phyloP scores from a whole-genome alignment of 169 alveolate species.

The Eimeria maxima region DNA sequence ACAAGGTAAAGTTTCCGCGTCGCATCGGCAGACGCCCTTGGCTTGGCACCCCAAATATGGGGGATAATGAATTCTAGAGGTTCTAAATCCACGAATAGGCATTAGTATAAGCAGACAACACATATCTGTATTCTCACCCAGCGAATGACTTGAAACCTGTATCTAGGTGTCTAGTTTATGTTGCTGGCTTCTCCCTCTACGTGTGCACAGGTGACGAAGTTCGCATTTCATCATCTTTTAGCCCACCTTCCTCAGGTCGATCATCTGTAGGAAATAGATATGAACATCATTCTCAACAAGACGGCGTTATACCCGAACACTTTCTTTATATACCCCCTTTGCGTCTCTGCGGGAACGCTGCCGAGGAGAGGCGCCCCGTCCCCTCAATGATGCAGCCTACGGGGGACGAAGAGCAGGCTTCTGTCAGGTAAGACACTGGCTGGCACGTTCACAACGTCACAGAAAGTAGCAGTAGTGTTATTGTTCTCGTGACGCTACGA shows the following conservation, averaged over 20 bases:
- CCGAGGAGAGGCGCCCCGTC: conserved; percentile 35
- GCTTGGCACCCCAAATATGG: background rate
- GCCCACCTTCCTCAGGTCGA: background rate
- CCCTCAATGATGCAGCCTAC: conserved; percentile 14
- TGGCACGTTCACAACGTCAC: background rate
- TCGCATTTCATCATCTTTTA: background rate
- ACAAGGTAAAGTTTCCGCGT: background rate
- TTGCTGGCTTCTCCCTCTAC: background rate
- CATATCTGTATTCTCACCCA: background rate
- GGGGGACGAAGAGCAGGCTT: conserved; percentile 32
- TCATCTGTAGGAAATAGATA: background rate
- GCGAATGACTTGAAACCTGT: background rate
- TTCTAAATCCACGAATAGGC: background rate
- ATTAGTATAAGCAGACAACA: background rate
- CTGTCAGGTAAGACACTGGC: conserved; percentile 37
- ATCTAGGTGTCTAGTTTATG: background rate
- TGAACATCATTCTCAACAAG: background rate
- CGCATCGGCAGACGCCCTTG: background rate
- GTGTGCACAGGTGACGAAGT: background rate
- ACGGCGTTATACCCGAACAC: conserved; percentile 57
- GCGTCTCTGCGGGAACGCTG: conserved; percentile 4
- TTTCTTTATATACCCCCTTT: conserved; percentile 56
- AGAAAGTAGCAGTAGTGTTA: background rate
- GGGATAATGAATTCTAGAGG: background rate
- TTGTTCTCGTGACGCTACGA: background rate